These are phyloP conservation scores for Trametes pubescens DNA, from an alignment of 1,284 basidiomycete genomes.

Conservation along the genomic window DNA sequence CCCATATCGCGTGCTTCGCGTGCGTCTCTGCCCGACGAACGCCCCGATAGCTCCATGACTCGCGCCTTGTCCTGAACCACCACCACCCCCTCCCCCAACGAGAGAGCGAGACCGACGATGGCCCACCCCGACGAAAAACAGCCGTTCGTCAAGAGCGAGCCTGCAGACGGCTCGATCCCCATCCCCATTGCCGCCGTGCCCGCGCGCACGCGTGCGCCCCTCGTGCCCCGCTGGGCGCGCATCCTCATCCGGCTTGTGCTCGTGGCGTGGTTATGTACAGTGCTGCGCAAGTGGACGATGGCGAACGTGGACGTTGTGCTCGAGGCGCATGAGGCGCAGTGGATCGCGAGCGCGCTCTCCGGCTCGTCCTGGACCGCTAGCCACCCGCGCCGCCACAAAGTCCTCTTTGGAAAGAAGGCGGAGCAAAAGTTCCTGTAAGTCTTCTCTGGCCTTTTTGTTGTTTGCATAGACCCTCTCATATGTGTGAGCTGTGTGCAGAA, in stretches of 20 bases:
- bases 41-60: slow-evolving; percentile 13
- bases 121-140: slow-evolving; percentile 23
- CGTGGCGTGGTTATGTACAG: slow-evolving; percentile 17
- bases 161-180: slow-evolving; percentile 20
- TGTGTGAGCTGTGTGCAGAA: slow-evolving; percentile 49
- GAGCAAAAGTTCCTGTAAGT: slow-evolving; percentile 36
- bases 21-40: slow-evolving; percentile 21
- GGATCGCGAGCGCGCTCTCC: slow-evolving; percentile 33
- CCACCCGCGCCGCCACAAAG: slow-evolving; percentile 22
- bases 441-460: background rate
- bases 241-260: slow-evolving; percentile 24
- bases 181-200: slow-evolving; percentile 25
- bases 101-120: slow-evolving; percentile 7
- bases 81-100: slow-evolving; percentile 1
- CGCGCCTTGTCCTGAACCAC: slow-evolving; percentile 20
- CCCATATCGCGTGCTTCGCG: slow-evolving; percentile 21
- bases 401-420: slow-evolving; percentile 36
- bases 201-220: slow-evolving; percentile 7
- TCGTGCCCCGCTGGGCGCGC: slow-evolving; percentile 6
- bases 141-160: slow-evolving; percentile 20
- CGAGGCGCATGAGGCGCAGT: slow-evolving; percentile 27
- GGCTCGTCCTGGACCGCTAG: slow-evolving; percentile 14
- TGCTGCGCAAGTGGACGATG: slow-evolving; percentile 22
- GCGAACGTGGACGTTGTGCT: slow-evolving; percentile 33
- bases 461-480: too few species aligned